phyloP scores from a whole-genome alignment of 352 stramenopile species.

The Chrysophaeum taylorii region DNA sequence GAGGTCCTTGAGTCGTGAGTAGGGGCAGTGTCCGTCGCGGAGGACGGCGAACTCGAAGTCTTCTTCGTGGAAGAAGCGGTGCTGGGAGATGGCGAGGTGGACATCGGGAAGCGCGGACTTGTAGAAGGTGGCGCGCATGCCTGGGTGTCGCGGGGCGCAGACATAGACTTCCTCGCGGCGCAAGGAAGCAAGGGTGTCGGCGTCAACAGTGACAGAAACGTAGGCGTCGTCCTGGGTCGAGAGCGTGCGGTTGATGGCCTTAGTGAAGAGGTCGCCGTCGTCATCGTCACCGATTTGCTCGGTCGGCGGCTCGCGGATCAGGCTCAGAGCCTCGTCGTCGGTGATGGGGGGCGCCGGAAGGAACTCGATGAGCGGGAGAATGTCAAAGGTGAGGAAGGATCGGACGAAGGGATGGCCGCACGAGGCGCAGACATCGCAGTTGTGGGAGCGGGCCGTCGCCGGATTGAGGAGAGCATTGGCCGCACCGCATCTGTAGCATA shows the following conservation, averaged over 20 bases:
- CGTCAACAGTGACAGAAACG: constrained; percentile 60
- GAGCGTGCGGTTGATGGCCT: constrained; percentile 62
- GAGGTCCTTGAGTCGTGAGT: constrained; percentile 49
- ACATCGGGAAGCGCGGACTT: constrained; percentile 83
- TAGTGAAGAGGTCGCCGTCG: constrained; percentile 35
- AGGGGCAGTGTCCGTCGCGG: constrained; percentile 67
- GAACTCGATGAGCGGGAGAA: constrained; percentile 88
- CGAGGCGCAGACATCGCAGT: constrained; percentile 73
- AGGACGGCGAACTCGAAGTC: constrained; percentile 87
- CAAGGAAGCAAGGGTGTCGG: constrained; percentile 52
- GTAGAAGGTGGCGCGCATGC: constrained; percentile 57
- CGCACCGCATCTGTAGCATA: constrained; percentile 83
- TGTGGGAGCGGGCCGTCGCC: constrained; percentile 37
- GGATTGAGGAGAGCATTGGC: constrained; percentile 80
- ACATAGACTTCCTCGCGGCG: constrained; percentile 67
- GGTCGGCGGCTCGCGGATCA: constrained; percentile 55
- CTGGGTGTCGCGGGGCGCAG: constrained; percentile 55
- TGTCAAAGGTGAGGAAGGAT: constrained; percentile 86
- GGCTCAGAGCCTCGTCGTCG: constrained; percentile 65
- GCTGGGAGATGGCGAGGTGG: constrained; percentile 70
- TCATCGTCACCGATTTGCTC: constrained; percentile 30
- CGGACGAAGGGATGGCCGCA: constrained; percentile 85
- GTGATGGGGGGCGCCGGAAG: constrained; percentile 47
- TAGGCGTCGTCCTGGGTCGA: constrained; percentile 69
- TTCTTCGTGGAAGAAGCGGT: constrained; percentile 84